A percentile compares a stretch with the other conserved stretches of the same genome.
Evolutionary conservation across 2,329 filamentous ascomycete species (phyloP).

Genomic region (Neonectria hederae): DNA sequence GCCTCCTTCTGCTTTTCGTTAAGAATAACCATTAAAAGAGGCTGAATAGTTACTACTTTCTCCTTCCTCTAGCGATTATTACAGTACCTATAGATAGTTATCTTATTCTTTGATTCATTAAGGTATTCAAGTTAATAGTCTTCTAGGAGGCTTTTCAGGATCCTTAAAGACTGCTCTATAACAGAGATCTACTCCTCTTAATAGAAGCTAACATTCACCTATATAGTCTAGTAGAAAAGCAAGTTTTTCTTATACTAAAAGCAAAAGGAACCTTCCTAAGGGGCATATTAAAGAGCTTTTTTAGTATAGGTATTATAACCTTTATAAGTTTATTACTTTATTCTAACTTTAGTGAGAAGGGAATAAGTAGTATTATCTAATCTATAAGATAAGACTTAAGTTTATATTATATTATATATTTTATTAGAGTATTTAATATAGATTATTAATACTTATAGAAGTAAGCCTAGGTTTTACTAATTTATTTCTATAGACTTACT

Average conservation of each 20-base stretch:
- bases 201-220: constrained; percentile 17
- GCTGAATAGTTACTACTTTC: background rate
- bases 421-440: background rate
- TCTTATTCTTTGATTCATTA: constrained; percentile 41
- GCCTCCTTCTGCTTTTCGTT: background rate
- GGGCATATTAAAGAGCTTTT: constrained; percentile 22
- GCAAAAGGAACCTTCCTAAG: constrained; percentile 4
- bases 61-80: constrained; percentile 23
- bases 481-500: constrained; percentile 12
- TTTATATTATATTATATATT: background rate
- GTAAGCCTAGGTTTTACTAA: background rate
- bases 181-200: constrained; percentile 40
- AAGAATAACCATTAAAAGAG: background rate
- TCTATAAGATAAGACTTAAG: background rate
- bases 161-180: constrained; percentile 30
- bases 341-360: background rate
- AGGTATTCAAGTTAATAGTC: constrained; percentile 45
- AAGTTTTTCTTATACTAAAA: constrained; percentile 26
- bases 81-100: constrained; percentile 43
- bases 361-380: background rate
- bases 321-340: background rate
- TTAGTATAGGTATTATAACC: background rate
- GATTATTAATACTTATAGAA: background rate
- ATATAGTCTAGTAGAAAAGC: constrained; percentile 22
- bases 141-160: constrained; percentile 44